Base-by-base conservation (phyloP, 768 basidiomycete genomes). In the Hypholoma sublateritium region DNA sequence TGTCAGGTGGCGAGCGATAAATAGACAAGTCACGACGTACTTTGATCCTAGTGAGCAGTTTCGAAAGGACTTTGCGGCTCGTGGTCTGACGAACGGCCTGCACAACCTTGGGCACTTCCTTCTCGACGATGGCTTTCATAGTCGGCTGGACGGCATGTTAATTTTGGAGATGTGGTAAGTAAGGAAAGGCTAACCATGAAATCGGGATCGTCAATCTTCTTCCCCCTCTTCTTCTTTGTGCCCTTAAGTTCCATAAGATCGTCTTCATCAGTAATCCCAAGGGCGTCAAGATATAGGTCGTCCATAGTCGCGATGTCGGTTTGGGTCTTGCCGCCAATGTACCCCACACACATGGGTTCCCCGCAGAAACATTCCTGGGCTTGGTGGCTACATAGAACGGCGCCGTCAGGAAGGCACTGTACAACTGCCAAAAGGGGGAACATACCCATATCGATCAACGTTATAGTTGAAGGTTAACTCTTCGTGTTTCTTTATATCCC, bases 391-490 rank as follows among this genome's bases (percentile, higher is more conserved):
- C n/a, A 53, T 16, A 24, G 44, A n/a, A 28, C 25, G 4, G 17
- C 19, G 12, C 36, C 8, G 47, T 39, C 6, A 55, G 50, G 24
- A 21, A 34, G 54, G 19, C 16, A 55, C n/a, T 13, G 44, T 19
- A 60, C 22, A 24, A 32, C 13, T 25, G 6, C 11, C 9, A 50
- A 43, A 41, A 47, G 5, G 35, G 42, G 19, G 28, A 9, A 43
- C 48, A 42, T 58, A 95, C 96, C 96, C 97, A 66, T 99, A 99
- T 56, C 97, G 93, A 72, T 98, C 97, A 39, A 98, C 97, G 69
- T 99, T 99, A 70, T 99, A 99, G 73, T 99, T 98, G 78, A 98
- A 98, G 0, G 97, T 98, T 63, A 98, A 72, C 72, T 98, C 95
- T 67, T 97, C 95, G 59, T 91, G 71, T 67, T 83, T 84, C 68